Conservation (phyloP, 139 green algal species). For the Chlamydomonas sphaeroides region DNA sequence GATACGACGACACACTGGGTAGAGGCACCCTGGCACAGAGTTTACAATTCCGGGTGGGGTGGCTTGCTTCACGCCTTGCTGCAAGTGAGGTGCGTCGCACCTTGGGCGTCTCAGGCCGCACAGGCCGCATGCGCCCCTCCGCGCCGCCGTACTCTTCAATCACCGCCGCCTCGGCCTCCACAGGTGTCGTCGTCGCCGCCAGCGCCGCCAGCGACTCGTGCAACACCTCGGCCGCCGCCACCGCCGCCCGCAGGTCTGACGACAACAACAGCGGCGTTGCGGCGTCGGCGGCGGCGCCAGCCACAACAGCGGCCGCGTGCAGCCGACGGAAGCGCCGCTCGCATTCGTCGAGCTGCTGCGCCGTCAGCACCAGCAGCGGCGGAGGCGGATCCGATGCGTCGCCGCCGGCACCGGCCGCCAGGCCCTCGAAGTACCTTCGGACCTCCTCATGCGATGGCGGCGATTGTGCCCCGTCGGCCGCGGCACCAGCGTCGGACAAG, state of each 20-base stretch:
- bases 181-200: slow-evolving; percentile 35
- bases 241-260: slow-evolving; percentile 44
- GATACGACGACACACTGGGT: no score
- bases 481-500: no score
- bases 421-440: slow-evolving; percentile 11
- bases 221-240: slow-evolving; percentile 26
- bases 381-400: background rate
- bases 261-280: slow-evolving; percentile 68
- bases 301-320: slow-evolving; percentile 65
- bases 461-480: no score
- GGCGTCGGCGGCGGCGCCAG: slow-evolving; percentile 62
- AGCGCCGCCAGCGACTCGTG: slow-evolving; percentile 56
- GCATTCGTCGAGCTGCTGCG: slow-evolving; percentile 47
- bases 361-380: slow-evolving; percentile 38
- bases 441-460: slow-evolving; percentile 10
- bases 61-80: no score
- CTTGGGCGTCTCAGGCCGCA: slow-evolving; percentile 61
- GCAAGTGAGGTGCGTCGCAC: no score
- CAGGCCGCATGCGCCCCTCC: slow-evolving; percentile 43
- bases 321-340: slow-evolving; percentile 49
- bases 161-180: slow-evolving; percentile 52
- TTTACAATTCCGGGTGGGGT: no score
- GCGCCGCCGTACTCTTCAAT: slow-evolving; percentile 43
- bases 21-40: no score
- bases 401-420: background rate